Conservation (phyloP, 257 asterid genomes). For the Orobanche coerulescens region DNA sequence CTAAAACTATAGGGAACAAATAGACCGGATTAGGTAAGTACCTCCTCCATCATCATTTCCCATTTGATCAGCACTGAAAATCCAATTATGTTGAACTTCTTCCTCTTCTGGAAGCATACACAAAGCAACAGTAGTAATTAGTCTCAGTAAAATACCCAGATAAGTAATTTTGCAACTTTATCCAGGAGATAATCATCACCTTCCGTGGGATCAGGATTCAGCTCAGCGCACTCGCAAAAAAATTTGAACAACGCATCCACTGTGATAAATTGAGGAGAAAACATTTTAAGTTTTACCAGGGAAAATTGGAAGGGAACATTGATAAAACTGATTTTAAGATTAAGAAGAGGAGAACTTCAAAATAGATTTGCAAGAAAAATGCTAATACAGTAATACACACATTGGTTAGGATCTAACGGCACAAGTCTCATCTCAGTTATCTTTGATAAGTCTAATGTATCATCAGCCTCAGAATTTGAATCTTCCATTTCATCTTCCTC, state of each 20-base stretch:
- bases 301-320: not conserved
- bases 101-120: slow-evolving; percentile 37
- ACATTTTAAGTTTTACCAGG: slow-evolving; percentile 1
- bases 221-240: slow-evolving; percentile 96
- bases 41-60: slow-evolving; percentile 41
- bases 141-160: not conserved
- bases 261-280: slow-evolving; percentile 28
- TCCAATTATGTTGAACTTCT: slow-evolving; percentile 65
- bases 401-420: slow-evolving; percentile 74
- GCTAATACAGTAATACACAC: slow-evolving; percentile 25
- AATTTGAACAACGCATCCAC: slow-evolving; percentile 70
- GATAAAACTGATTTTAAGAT: not conserved
- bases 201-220: slow-evolving; percentile 77
- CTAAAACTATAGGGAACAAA: not conserved
- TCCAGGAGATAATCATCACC: slow-evolving; percentile 30
- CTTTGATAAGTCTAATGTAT: slow-evolving; percentile 45
- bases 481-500: slow-evolving; percentile 64
- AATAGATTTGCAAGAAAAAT: not conserved
- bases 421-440: slow-evolving; percentile 86
- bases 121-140: slow-evolving; percentile 1
- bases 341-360: not conserved
- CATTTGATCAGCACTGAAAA: slow-evolving; percentile 76
- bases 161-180: not conserved
- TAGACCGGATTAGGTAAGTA: slow-evolving; percentile 9
- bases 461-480: slow-evolving; percentile 59